These are phyloP conservation scores for Paecilomyces sp. DNA, from an alignment of 2,329 filamentous ascomycete genomes.

Conservation along the genomic window DNA sequence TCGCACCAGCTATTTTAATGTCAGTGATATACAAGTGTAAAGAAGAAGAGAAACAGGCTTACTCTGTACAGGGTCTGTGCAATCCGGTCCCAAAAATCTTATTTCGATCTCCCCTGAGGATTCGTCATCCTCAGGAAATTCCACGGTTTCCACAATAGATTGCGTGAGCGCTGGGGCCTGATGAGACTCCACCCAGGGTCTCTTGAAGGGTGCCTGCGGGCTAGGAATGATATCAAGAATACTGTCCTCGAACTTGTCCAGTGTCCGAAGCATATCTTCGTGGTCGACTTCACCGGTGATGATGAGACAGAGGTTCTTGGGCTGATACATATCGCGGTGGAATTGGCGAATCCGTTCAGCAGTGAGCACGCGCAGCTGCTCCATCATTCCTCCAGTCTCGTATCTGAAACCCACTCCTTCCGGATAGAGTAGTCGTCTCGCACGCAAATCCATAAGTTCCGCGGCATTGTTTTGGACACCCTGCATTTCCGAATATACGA, in stretches of 20 bases:
- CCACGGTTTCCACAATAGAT: slow-evolving; percentile 68
- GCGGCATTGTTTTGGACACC: slow-evolving; percentile 76
- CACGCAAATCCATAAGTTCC: slow-evolving; percentile 81
- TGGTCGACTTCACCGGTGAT: slow-evolving; percentile 91
- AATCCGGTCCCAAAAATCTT: slow-evolving; percentile 78
- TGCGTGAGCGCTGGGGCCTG: slow-evolving; percentile 66
- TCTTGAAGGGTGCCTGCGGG: slow-evolving; percentile 66
- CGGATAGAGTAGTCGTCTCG: slow-evolving; percentile 75
- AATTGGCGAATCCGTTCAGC: slow-evolving; percentile 89
- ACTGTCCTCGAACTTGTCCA: slow-evolving; percentile 82
- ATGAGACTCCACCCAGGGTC: slow-evolving; percentile 86
- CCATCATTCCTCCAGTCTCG: slow-evolving; percentile 97
- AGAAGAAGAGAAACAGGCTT: slow-evolving; percentile 12
- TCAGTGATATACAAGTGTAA: slow-evolving; percentile 9
- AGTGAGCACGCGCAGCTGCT: slow-evolving; percentile 76
- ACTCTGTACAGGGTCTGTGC: slow-evolving; percentile 59
- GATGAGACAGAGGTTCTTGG: slow-evolving; percentile 85
- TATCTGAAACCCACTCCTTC: slow-evolving; percentile 89
- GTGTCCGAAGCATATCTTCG: slow-evolving; percentile 65
- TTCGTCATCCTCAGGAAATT: slow-evolving; percentile 96
- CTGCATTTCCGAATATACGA: slow-evolving; percentile 99
- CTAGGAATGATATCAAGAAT: slow-evolving; percentile 77
- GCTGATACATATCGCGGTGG: slow-evolving; percentile 95
- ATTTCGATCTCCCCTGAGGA: slow-evolving; percentile 82
- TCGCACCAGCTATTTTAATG: slow-evolving; percentile 50